Evolutionary conservation across 1,139 yeast species (phyloP).

Genomic region (Diutina rugosa): DNA sequence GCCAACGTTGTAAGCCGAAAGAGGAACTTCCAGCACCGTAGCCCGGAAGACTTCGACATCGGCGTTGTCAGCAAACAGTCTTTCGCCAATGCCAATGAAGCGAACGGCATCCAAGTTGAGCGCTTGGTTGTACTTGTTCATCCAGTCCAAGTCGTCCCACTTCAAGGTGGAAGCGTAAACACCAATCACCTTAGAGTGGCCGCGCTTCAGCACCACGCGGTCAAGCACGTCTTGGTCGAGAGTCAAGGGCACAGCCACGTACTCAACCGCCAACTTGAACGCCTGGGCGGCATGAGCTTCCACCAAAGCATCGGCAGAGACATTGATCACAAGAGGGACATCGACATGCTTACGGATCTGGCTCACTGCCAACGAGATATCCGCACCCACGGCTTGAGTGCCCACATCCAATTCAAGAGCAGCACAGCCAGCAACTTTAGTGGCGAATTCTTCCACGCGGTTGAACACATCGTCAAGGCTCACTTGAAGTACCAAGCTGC

Average conservation of each 20-base stretch:
- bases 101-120: slow-evolving; percentile 58
- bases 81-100: slow-evolving; percentile 65
- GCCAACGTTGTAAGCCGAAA: slow-evolving; percentile 80
- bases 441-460: slow-evolving; percentile 21
- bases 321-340: slow-evolving; percentile 71
- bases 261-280: slow-evolving; percentile 52
- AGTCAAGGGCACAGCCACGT: slow-evolving; percentile 40
- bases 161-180: slow-evolving; percentile 62
- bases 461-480: slow-evolving; percentile 33
- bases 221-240: slow-evolving; percentile 19
- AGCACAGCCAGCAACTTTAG: slow-evolving; percentile 54
- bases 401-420: slow-evolving; percentile 84
- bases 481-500: slow-evolving; percentile 49
- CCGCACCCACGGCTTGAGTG: slow-evolving; percentile 3
- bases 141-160: slow-evolving; percentile 71
- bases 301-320: slow-evolving; percentile 34
- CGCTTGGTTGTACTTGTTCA: slow-evolving; percentile 56
- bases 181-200: slow-evolving; percentile 62
- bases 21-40: slow-evolving; percentile 39
- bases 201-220: slow-evolving; percentile 24
- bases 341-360: slow-evolving; percentile 45
- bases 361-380: slow-evolving; percentile 65
- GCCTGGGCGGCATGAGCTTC: slow-evolving; percentile 47
- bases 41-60: slow-evolving; percentile 56
- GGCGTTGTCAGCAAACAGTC: slow-evolving; percentile 51